Conservation (phyloP, 2,329 filamentous ascomycete genomes). For the Ilyonectria destructans region DNA sequence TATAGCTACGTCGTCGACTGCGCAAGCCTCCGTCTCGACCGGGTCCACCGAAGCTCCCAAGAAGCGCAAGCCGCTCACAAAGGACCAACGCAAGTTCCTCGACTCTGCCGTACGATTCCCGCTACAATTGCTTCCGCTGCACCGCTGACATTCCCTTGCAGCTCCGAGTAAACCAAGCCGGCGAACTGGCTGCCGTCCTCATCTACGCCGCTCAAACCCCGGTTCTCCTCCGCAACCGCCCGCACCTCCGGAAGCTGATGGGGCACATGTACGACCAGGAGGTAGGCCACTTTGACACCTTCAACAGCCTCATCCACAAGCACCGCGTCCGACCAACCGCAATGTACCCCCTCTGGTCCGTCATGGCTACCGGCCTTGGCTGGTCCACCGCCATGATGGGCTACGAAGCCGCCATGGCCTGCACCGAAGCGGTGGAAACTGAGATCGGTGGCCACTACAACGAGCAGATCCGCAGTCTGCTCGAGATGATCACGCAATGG, state of each 20-base stretch:
- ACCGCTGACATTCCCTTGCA: constrained; percentile 51
- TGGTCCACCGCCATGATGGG: constrained; percentile 93
- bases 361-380: constrained; percentile 84
- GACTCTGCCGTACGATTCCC: constrained; percentile 75
- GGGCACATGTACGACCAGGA: constrained; percentile 99
- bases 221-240: constrained; percentile 83
- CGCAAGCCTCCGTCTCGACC: constrained; percentile 39
- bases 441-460: constrained; percentile 99
- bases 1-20: constrained; percentile 43
- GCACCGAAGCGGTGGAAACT: constrained; percentile 97
- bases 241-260: constrained; percentile 92
- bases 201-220: constrained; percentile 95
- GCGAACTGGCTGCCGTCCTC: constrained; percentile 94
- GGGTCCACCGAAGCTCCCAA: constrained; percentile 49
- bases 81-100: constrained; percentile 81
- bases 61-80: constrained; percentile 74
- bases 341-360: constrained; percentile 92
- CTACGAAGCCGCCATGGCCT: constrained; percentile 96
- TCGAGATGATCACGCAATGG: constrained; percentile 86
- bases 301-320: constrained; percentile 86
- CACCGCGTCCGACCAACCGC: constrained; percentile 94
- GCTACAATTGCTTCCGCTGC: neutral
- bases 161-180: constrained; percentile 97
- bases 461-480: constrained; percentile 84
- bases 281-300: constrained; percentile 87